A percentile compares a stretch with the other conserved stretches of the same genome.
phyloP scores from a whole-genome alignment of 768 basidiomycete genomes.

The Podaxis sp. region DNA sequence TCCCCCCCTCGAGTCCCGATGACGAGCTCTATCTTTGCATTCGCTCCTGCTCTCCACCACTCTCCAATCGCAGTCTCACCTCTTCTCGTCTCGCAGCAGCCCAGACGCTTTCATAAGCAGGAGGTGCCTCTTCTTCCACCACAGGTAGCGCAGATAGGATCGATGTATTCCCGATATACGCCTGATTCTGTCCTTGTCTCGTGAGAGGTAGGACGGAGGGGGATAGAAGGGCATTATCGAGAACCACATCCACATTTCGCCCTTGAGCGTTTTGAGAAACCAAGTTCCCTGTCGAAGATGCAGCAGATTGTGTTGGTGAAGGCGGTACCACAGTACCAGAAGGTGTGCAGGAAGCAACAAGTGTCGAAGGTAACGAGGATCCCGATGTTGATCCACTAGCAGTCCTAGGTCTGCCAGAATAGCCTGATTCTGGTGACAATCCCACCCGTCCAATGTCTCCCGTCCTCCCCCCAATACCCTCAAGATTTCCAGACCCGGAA shows the following conservation, averaged over 20 bases:
- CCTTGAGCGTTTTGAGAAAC: neutral
- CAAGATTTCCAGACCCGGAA: neutral
- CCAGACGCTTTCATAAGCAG: constrained; percentile 8
- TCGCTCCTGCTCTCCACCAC: neutral
- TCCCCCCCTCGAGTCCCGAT: neutral
- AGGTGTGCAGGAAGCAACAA: neutral
- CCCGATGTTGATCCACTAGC: neutral
- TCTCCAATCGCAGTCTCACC: neutral
- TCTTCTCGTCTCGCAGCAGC: neutral
- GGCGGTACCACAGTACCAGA: neutral
- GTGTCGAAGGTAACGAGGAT: neutral
- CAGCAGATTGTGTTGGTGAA: neutral
- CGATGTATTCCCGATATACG: neutral
- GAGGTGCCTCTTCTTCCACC: constrained; percentile 1
- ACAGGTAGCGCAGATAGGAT: neutral
- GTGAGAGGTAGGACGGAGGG: neutral
- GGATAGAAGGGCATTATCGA: neutral
- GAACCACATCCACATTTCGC: neutral
- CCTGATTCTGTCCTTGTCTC: neutral
- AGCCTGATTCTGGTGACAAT: neutral
- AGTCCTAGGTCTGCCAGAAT: neutral
- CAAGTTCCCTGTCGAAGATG: neutral
- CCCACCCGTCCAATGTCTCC: neutral
- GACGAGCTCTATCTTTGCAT: neutral
- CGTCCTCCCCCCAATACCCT: neutral